Evolutionary conservation across 495 filamentous ascomycete genomes (phyloP), one percentile per base, ranked within the genome.

Genomic region (Tuber borchii): DNA sequence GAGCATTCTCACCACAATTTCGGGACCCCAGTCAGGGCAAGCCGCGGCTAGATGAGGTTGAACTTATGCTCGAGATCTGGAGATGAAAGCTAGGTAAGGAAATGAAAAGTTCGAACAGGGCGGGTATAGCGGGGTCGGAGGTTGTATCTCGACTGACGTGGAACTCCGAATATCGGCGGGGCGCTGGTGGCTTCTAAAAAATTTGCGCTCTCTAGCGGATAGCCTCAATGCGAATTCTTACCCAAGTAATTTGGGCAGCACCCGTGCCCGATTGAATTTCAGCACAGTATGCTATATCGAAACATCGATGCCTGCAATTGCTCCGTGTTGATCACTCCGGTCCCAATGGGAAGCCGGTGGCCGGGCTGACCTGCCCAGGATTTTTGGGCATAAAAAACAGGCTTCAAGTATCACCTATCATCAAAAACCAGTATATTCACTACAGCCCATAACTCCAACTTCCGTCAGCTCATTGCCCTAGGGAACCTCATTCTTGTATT

Each of bases 21-120:
- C 51, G 9, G 26, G 26, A 56, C n/a, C n/a, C 26, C 51, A 61
- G 51, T 16, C n/a, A 31, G 51, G 26, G n/a, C 9, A 31, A 61
- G 51, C 51, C n/a, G 51, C 51, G 51, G 51, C n/a, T 14, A 61
- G 51, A 61, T 61, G 51, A 61, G n/a, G n/a, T 56, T 56, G 48
- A 56, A 14, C 10, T 2, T 26, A 56, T 61, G n/a, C 51, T 61
- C 51, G n/a, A n/a, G 51, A 61, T 61, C 51, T 61, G 8, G 26
- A 61, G 51, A 61, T 61, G 51, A 61, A 61, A 61, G 51, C 14
- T 14, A n/a, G 51, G n/a, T 31, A 61, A 61, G 14, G 12, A n/a
- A 31, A 26, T 2, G 51, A 61, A 61, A 61, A 61, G 51, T 61
- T 61, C 12, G 51, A 61, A 61, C 12, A 61, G 51, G 51, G 51